Evolutionary conservation across 2,329 filamentous ascomycete genomes (phyloP).

Genomic region (Magnaporthiopsis rhizophila): DNA sequence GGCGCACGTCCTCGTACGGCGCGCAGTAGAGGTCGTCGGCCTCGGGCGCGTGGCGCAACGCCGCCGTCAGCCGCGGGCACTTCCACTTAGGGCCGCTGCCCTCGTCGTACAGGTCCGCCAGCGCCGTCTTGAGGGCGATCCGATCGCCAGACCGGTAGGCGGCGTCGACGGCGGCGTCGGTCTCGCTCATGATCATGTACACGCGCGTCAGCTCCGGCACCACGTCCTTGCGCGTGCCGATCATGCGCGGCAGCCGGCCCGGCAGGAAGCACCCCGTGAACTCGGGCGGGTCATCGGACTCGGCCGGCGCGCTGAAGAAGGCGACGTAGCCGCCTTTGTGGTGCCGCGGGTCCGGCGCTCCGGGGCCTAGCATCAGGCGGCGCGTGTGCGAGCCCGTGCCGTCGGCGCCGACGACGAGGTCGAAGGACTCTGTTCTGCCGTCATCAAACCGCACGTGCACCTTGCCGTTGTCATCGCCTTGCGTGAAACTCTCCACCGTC

Average conservation of each 20-base stretch:
- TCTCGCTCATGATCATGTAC: conserved; percentile 24
- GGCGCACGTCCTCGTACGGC: conserved; percentile 35
- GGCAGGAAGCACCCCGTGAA: conserved; percentile 17
- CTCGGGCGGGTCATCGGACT: conserved; percentile 12
- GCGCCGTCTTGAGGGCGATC: conserved; percentile 28
- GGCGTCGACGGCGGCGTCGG: conserved; percentile 17
- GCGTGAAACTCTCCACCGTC: conserved; percentile 18
- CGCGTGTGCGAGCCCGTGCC: conserved; percentile 41
- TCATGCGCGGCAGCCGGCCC: conserved; percentile 16
- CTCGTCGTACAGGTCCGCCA: conserved; percentile 27
- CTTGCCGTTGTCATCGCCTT: conserved; percentile 13
- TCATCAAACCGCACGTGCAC: conserved; percentile 30
- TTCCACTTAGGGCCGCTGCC: conserved; percentile 31
- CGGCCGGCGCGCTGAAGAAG: conserved; percentile 21
- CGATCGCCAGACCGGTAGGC: conserved; percentile 22
- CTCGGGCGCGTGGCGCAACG: conserved; percentile 28
- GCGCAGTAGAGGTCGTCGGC: conserved; percentile 38
- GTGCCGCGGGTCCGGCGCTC: conserved; percentile 11
- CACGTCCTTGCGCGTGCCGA: conserved; percentile 30
- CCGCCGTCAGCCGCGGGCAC: conserved; percentile 19
- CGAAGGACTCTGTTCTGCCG: conserved; percentile 32
- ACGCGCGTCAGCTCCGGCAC: conserved; percentile 27
- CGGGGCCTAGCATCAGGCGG: conserved; percentile 23
- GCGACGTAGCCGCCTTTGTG: conserved; percentile 18
- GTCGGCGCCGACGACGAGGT: conserved; percentile 46